phyloP scores from a whole-genome alignment of 2,329 filamentous ascomycete genomes.

The Penicillium sp. region DNA sequence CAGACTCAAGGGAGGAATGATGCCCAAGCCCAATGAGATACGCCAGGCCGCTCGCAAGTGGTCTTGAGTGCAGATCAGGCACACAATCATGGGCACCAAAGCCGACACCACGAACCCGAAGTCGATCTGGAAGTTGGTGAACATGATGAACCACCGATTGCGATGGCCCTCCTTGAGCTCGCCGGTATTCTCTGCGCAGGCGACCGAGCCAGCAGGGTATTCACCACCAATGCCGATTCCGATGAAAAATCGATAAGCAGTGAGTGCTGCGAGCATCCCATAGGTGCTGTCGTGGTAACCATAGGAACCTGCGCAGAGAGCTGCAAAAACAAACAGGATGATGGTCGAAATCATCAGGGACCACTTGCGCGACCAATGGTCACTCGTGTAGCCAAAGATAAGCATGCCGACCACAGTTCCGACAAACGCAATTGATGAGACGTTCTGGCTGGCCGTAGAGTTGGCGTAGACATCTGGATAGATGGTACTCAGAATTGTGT shows the following conservation, averaged over 20 bases:
- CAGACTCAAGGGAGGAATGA: conserved; percentile 73
- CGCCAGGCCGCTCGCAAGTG: conserved; percentile 80
- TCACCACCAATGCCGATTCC: conserved; percentile 74
- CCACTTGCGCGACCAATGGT: conserved; percentile 82
- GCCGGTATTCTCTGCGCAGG: conserved; percentile 78
- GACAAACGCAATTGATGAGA: conserved; percentile 80
- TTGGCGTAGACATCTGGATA: conserved; percentile 70
- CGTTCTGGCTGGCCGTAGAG: conserved; percentile 70
- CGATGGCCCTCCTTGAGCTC: conserved; percentile 77
- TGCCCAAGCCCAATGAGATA: conserved; percentile 73
- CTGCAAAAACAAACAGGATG: conserved; percentile 83
- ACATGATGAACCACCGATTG: conserved; percentile 90
- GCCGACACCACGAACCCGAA: conserved; percentile 79
- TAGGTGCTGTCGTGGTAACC: conserved; percentile 65
- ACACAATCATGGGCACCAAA: conserved; percentile 70
- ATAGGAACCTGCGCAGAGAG: conserved; percentile 75
- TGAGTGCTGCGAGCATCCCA: conserved; percentile 75
- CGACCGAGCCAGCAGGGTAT: conserved; percentile 68
- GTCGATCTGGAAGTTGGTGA: conserved; percentile 87
- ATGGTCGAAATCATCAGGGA: conserved; percentile 77
- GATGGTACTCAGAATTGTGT: conserved; percentile 69
- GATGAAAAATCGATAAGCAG: conserved; percentile 82
- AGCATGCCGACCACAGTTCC: conserved; percentile 83
- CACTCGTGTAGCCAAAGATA: conserved; percentile 75
- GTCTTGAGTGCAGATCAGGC: conserved; percentile 58